Evolutionary conservation across 345 rosid genomes (phyloP).

Genomic region (Iberis pinnata): DNA sequence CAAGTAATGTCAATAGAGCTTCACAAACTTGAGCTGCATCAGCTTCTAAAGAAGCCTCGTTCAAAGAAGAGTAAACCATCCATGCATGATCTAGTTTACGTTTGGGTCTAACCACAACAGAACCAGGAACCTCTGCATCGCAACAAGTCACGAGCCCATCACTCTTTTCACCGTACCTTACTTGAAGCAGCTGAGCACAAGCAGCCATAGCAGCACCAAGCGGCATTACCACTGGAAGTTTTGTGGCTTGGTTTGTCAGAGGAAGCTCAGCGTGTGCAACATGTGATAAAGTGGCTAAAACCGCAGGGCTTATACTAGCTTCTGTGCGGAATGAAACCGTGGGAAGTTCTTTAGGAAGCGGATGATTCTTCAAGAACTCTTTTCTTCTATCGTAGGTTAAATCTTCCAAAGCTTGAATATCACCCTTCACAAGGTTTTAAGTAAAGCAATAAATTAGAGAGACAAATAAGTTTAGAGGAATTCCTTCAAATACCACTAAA

Average conservation of each 20-base stretch:
- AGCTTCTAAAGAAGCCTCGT: constrained; percentile 54
- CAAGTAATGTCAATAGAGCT: constrained; percentile 75
- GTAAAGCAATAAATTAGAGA: background rate
- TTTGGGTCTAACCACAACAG: constrained; percentile 68
- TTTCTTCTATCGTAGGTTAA: constrained; percentile 80
- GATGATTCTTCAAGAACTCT: constrained; percentile 69
- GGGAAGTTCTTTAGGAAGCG: constrained; percentile 68
- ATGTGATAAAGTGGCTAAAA: constrained; percentile 67
- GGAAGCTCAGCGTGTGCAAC: constrained; percentile 93
- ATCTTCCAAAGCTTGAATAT: constrained; percentile 90
- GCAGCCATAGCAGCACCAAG: constrained; percentile 98
- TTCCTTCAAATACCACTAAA: no score
- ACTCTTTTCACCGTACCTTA: constrained; percentile 79
- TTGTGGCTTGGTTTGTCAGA: constrained; percentile 43
- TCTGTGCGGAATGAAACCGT: constrained; percentile 86
- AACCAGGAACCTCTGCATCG: constrained; percentile 96
- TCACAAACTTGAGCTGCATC: constrained; percentile 89
- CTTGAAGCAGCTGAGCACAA: constrained; percentile 79
- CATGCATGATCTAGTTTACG: constrained; percentile 89
- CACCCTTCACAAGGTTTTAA: constrained; percentile 46
- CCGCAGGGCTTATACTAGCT: constrained; percentile 76
- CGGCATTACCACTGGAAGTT: constrained; percentile 80
- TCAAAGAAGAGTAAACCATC: constrained; percentile 94
- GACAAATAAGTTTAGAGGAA: constrained; percentile 1
- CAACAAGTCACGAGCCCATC: constrained; percentile 85